These are phyloP conservation scores for Aspergillus quadrilineatus DNA, from an alignment of 2,329 filamentous ascomycete genomes.

Conservation along the genomic window DNA sequence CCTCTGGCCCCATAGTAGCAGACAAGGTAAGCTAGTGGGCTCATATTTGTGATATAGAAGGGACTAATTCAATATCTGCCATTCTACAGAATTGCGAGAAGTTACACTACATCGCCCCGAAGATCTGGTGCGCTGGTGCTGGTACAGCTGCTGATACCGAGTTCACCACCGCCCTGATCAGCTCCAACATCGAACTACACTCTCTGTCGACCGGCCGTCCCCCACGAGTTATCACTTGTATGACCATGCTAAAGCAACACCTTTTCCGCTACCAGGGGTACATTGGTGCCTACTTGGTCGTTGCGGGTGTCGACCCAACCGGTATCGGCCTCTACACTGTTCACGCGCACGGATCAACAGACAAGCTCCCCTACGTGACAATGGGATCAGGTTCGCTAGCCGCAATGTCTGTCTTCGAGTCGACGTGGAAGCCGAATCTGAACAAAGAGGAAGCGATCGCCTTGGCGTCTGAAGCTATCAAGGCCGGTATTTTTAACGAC, in stretches of 20 bases:
- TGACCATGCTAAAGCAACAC: constrained; percentile 99
- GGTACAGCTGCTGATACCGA: constrained; percentile 98
- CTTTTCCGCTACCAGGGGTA: constrained; percentile 98
- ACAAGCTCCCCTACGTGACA: constrained; percentile 98
- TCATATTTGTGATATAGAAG: not conserved
- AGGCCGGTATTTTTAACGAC: constrained; percentile 98
- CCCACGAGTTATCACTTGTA: constrained; percentile 96
- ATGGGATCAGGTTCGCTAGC: constrained; percentile 97
- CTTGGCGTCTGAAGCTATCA: constrained; percentile 80
- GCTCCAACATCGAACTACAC: constrained; percentile 97
- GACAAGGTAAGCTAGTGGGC: constrained; percentile 67
- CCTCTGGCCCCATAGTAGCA: constrained; percentile 94
- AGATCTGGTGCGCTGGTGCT: constrained; percentile 98
- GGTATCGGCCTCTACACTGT: constrained; percentile 96
- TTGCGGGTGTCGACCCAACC: constrained; percentile 94
- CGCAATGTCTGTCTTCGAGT: constrained; percentile 98
- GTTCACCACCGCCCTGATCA: constrained; percentile 98
- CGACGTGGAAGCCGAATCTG: constrained; percentile 80
- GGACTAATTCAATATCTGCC: too few relatives aligned
- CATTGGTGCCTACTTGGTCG: constrained; percentile 96
- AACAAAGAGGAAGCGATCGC: constrained; percentile 78
- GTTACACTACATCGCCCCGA: constrained; percentile 95
- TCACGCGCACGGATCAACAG: constrained; percentile 95
- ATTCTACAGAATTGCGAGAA: constrained; percentile 86
- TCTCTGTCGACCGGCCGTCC: constrained; percentile 93